Percentiles rank a stretch among this genome's conserved stretches.
phyloP scores from a whole-genome alignment of 2,329 filamentous ascomycete species.

The Monilinia fructigena region DNA sequence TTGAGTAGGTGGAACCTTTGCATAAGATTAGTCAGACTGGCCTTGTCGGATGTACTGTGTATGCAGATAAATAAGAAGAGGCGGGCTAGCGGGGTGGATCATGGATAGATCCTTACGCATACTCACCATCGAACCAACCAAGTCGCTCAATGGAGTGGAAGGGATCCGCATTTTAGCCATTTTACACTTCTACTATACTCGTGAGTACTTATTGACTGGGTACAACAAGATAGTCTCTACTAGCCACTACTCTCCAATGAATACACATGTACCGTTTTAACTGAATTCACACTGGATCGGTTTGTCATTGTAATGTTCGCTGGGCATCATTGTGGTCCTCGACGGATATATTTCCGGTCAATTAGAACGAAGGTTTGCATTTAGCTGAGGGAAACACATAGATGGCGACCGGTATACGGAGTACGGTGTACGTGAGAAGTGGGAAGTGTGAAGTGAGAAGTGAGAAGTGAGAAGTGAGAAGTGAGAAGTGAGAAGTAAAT shows the following conservation, averaged over 20 bases:
- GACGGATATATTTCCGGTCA: not conserved
- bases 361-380: not conserved
- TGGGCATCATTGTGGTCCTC: constrained; percentile 1
- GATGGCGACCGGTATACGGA: too few relatives aligned
- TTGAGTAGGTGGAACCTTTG: too few relatives aligned
- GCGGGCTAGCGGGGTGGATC: not conserved
- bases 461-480: too few relatives aligned
- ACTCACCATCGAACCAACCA: not conserved
- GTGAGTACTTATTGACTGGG: too few relatives aligned
- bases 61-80: not conserved
- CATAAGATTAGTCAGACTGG: too few relatives aligned
- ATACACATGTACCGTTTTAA: too few relatives aligned
- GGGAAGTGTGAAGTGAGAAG: too few relatives aligned
- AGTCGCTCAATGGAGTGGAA: not conserved
- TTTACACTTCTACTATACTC: not conserved
- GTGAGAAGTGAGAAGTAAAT: too few relatives aligned
- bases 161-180: not conserved
- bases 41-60: too few relatives aligned
- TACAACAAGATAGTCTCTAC: not conserved
- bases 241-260: not conserved
- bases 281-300: not conserved
- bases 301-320: not conserved
- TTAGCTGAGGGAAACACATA: not conserved
- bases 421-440: too few relatives aligned
- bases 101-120: too few relatives aligned